Conservation (phyloP, 306 rosid genomes). For the Notholithocarpus densiflorus region DNA sequence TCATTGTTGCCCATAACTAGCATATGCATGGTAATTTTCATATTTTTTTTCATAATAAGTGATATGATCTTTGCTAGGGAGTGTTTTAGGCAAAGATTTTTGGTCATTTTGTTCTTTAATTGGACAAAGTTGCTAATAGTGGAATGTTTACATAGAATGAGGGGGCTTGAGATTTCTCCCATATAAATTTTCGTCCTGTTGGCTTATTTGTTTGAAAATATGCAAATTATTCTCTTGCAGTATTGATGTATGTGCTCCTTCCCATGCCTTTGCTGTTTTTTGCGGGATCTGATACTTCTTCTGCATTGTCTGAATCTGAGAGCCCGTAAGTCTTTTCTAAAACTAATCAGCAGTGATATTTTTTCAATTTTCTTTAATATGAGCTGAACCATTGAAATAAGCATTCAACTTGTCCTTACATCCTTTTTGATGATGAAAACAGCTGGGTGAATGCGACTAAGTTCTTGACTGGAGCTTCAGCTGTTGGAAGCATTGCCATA, state of each 20-base stretch:
- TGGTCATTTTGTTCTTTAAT: neutral
- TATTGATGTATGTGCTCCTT: constrained; percentile 70
- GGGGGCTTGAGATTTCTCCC: neutral
- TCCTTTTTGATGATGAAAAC: constrained; percentile 25
- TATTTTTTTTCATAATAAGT: neutral
- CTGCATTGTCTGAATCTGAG: constrained; percentile 56
- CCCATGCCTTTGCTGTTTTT: constrained; percentile 85
- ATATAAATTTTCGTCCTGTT: neutral
- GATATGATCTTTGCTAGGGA: neutral
- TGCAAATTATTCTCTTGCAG: constrained; percentile 49
- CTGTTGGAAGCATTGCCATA: constrained; percentile 83
- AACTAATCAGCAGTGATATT: neutral
- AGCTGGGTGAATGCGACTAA: constrained; percentile 86
- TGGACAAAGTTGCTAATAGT: neutral
- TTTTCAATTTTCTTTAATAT: neutral
- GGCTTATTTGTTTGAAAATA: neutral
- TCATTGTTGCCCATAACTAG: neutral
- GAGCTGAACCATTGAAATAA: constrained; percentile 1
- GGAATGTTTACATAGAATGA: neutral
- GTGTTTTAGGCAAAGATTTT: neutral
- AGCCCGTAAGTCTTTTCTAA: constrained; percentile 34
- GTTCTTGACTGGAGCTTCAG: constrained; percentile 78
- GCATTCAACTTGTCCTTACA: neutral
- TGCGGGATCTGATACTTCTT: constrained; percentile 56
- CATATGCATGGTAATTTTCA: neutral